Percentiles rank a stretch among this genome's conserved stretches.
Evolutionary conservation across 768 basidiomycete genomes (phyloP).

Genomic region (Boletus vermiculosoides): DNA sequence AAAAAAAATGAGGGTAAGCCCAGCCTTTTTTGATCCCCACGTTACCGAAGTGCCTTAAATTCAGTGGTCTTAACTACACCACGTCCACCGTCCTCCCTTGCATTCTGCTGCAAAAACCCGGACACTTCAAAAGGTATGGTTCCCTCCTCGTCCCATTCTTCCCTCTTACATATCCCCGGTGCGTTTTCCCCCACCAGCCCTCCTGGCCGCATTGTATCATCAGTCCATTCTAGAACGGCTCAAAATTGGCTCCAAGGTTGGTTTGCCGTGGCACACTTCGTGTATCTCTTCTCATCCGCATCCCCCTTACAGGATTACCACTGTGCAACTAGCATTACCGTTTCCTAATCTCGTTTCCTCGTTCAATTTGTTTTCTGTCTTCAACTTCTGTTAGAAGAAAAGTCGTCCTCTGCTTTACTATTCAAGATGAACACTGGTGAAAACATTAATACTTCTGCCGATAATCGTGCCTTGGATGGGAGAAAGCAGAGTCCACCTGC

Average conservation of each 20-base stretch:
- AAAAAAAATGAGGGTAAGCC: slow-evolving; percentile 36
- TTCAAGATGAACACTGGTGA: slow-evolving; percentile 70
- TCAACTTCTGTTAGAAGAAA: slow-evolving; percentile 50
- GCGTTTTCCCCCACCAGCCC: slow-evolving; percentile 36
- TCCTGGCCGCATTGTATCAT: slow-evolving; percentile 72
- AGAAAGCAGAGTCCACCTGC: slow-evolving; percentile 88
- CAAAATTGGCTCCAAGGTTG: slow-evolving; percentile 72
- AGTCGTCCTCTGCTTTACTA: slow-evolving; percentile 43
- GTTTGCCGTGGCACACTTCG: slow-evolving; percentile 16
- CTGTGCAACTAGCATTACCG: slow-evolving; percentile 66
- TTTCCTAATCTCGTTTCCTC: slow-evolving; percentile 51
- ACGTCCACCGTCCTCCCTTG: slow-evolving; percentile 32
- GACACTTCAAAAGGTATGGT: slow-evolving; percentile 46
- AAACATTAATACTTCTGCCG: slow-evolving; percentile 69
- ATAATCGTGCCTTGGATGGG: slow-evolving; percentile 68
- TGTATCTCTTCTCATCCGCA: slow-evolving; percentile 26
- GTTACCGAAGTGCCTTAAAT: slow-evolving; percentile 43
- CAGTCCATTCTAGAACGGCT: slow-evolving; percentile 76
- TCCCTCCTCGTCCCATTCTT: slow-evolving; percentile 15
- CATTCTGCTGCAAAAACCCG: slow-evolving; percentile 30
- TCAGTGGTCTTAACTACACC: slow-evolving; percentile 34
- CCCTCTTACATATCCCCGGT: slow-evolving; percentile 17
- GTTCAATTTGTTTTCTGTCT: slow-evolving; percentile 53
- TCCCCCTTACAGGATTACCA: slow-evolving; percentile 45
- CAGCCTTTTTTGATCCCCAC: slow-evolving; percentile 39